phyloP scores from a whole-genome alignment of 306 rosid genomes.

The Ceratonia siliqua region DNA sequence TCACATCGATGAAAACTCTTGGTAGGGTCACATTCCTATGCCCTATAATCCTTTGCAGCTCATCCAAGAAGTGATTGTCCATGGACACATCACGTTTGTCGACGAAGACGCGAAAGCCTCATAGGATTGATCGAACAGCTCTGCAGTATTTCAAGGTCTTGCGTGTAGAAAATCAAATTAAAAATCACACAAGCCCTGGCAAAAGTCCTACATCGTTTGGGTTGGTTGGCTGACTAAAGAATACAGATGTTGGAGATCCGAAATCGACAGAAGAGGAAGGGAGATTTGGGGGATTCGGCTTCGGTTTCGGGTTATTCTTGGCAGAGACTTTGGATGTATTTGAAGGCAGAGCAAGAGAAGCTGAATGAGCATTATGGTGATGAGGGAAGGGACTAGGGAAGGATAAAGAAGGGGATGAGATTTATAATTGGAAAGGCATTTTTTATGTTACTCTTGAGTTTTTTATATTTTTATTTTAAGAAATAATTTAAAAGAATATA shows the following conservation, averaged over 20 bases:
- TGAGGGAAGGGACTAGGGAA: too few relatives aligned
- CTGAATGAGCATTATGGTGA: constrained; percentile 9
- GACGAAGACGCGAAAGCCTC: constrained; percentile 49
- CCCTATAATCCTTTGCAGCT: constrained; percentile 56
- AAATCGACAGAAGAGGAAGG: constrained; percentile 71
- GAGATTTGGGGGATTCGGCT: constrained; percentile 44
- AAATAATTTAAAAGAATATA: too few relatives aligned
- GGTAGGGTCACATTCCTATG: constrained; percentile 50
- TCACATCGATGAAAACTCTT: constrained; percentile 61
- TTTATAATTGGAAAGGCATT: too few relatives aligned
- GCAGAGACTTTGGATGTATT: constrained; percentile 65
- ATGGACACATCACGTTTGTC: constrained; percentile 91
- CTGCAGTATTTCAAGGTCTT: constrained; percentile 79
- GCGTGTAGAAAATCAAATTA: too few relatives aligned
- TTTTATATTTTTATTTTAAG: too few relatives aligned
- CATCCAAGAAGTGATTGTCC: constrained; percentile 58
- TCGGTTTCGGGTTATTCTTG: constrained; percentile 43
- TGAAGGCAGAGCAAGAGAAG: constrained; percentile 77
- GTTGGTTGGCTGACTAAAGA: too few relatives aligned
- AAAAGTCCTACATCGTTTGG: too few relatives aligned
- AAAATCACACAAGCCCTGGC: too few relatives aligned
- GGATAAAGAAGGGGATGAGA: too few relatives aligned
- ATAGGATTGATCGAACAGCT: constrained; percentile 65
- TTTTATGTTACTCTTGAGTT: too few relatives aligned
- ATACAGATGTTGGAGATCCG: constrained; percentile 60